Conservation (phyloP, 371 early-diverging fungal species). For the Cokeromyces recurvatus region DNA sequence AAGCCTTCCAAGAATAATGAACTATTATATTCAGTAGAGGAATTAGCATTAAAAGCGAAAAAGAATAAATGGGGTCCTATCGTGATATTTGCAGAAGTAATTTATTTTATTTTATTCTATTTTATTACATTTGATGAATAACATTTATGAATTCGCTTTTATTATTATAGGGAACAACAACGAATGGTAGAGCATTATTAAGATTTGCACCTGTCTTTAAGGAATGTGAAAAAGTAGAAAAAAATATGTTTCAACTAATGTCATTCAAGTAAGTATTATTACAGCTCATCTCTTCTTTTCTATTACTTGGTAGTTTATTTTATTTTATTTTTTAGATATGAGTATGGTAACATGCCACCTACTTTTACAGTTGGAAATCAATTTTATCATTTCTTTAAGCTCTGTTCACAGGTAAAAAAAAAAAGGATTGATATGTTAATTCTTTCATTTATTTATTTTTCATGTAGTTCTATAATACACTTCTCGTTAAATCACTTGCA, state of each 20-base stretch:
- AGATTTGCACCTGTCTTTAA: constrained; percentile 70
- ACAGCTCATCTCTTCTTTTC: no score
- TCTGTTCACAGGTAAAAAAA: constrained; percentile 52
- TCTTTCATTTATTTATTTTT: no score
- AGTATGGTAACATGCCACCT: constrained; percentile 60
- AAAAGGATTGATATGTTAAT: no score
- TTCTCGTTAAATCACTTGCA: constrained; percentile 53
- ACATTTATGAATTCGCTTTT: no score
- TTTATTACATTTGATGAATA: no score
- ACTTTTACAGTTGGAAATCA: constrained; percentile 65
- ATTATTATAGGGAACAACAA: constrained; percentile 67
- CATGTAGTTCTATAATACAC: constrained; percentile 45
- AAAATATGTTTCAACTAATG: constrained; percentile 53
- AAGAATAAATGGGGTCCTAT: constrained; percentile 58
- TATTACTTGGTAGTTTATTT: no score
- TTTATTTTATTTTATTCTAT: no score
- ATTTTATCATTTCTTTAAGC: constrained; percentile 50
- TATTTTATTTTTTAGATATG: constrained; percentile 62
- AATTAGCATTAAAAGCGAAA: constrained; percentile 48
- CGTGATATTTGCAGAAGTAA: constrained; percentile 78
- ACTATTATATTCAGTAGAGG: constrained; percentile 37
- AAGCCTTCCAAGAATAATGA: not conserved
- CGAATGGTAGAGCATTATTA: constrained; percentile 82
- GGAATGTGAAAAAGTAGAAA: constrained; percentile 46
- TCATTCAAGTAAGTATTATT: constrained; percentile 73